Percentiles rank a stretch among this genome's conserved stretches.
phyloP scores from a whole-genome alignment of 176 grass and related monocot species.

The Aegilops speltoides region DNA sequence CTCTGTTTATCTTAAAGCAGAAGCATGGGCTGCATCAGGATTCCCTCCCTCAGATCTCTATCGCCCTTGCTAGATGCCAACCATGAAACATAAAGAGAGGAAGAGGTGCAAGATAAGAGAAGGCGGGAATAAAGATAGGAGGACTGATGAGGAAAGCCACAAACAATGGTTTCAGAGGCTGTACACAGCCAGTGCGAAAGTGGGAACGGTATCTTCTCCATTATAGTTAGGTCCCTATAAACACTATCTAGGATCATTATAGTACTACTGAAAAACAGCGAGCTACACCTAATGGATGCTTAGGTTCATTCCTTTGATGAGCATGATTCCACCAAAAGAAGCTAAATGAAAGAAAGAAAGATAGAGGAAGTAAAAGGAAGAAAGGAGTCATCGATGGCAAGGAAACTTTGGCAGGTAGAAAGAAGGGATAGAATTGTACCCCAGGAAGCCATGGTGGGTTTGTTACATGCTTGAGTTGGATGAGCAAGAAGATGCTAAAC shows the following conservation, averaged over 20 bases:
- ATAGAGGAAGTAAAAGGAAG: not conserved
- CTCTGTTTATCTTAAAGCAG: conserved; percentile 28
- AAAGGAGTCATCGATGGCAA: conserved; percentile 32
- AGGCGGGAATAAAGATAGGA: conserved; percentile 30
- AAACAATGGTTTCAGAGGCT: conserved; percentile 36
- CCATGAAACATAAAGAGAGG: conserved; percentile 29
- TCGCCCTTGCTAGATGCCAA: conserved; percentile 30
- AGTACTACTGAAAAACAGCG: conserved; percentile 13
- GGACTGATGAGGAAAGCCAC: conserved; percentile 32
- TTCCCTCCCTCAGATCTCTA: conserved; percentile 17
- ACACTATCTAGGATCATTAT: not conserved
- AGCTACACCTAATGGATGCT: conserved; percentile 21
- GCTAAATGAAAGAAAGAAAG: conserved; percentile 17
- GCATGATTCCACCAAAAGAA: conserved; percentile 33
- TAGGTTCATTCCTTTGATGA: conserved; percentile 26
- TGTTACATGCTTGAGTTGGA: conserved; percentile 33
- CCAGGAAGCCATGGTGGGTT: conserved; percentile 42
- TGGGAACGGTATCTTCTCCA: conserved; percentile 12
- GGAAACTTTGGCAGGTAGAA: conserved; percentile 50
- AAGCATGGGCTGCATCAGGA: conserved; percentile 25
- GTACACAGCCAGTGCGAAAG: conserved; percentile 28
- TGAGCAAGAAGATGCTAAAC: conserved; percentile 42
- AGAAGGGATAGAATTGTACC: conserved; percentile 34
- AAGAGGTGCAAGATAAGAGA: conserved; percentile 19
- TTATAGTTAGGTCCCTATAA: conserved; percentile 9